Percentiles rank a stretch among this genome's conserved stretches.
phyloP scores from a whole-genome alignment of 2,329 filamentous ascomycete species.

The Aureobasidium musti region DNA sequence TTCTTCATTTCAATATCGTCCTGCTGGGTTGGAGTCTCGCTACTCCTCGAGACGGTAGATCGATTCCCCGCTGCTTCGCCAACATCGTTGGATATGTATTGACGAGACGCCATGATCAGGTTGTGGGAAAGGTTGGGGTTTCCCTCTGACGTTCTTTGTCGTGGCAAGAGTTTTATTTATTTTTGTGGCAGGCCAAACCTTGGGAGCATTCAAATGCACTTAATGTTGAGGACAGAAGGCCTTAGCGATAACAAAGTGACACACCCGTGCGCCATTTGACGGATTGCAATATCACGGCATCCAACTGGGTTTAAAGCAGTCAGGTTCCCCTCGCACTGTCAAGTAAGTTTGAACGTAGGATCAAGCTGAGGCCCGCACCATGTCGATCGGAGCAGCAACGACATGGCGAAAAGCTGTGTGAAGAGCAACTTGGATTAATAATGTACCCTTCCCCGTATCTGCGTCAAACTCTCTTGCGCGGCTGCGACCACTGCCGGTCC shows the following conservation, averaged over 20 bases:
- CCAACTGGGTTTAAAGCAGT: conserved; percentile 23
- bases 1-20: conserved; percentile 25
- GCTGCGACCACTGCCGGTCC: neutral
- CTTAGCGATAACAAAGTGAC: conserved; percentile 21
- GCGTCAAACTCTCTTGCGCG: neutral
- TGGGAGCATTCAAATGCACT: conserved; percentile 19
- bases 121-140: neutral
- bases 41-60: conserved; percentile 22
- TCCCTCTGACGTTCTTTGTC: neutral
- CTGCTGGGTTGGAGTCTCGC: conserved; percentile 22
- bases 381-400: conserved; percentile 21
- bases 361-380: conserved; percentile 17
- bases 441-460: neutral
- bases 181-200: conserved; percentile 2
- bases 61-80: neutral
- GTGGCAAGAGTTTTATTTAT: conserved; percentile 9
- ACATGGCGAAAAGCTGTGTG: conserved; percentile 5
- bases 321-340: conserved; percentile 21
- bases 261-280: conserved; percentile 15
- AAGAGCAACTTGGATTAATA: conserved; percentile 14
- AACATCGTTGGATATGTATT: neutral
- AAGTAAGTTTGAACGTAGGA: conserved; percentile 21
- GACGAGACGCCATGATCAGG: conserved; percentile 17
- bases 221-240: conserved; percentile 23
- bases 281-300: conserved; percentile 23